A percentile compares a stretch with the other conserved stretches of the same genome.
Conservation (phyloP, 1,284 basidiomycete species). For the Fomitopsis schrenkii region DNA sequence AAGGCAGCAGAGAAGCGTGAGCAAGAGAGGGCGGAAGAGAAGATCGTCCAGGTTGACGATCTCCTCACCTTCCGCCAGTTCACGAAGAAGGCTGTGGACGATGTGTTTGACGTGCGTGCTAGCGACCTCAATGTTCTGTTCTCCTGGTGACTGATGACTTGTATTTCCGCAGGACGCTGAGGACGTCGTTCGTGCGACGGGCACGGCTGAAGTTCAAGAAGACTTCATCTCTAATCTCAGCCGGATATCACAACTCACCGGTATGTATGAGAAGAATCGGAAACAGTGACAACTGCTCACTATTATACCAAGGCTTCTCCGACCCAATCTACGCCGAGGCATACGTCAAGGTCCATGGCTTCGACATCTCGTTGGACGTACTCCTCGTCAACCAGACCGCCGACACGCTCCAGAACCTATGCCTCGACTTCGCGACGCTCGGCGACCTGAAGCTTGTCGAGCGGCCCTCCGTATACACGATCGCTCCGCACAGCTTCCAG, state of each 20-base stretch:
- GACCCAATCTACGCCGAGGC: slow-evolving; percentile 99
- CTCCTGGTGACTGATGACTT: not conserved
- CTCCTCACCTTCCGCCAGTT: slow-evolving; percentile 92
- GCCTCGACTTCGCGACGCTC: slow-evolving; percentile 95
- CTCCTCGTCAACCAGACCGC: slow-evolving; percentile 96
- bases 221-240: slow-evolving; percentile 97
- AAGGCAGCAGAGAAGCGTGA: slow-evolving; percentile 89
- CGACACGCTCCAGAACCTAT: slow-evolving; percentile 95
- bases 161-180: slow-evolving; percentile 70
- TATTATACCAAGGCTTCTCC: slow-evolving; percentile 74
- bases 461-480: slow-evolving; percentile 87
- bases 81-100: slow-evolving; percentile 83
- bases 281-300: not conserved
- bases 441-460: slow-evolving; percentile 98
- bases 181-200: slow-evolving; percentile 90
- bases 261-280: slow-evolving; percentile 31
- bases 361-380: slow-evolving; percentile 96
- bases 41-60: slow-evolving; percentile 89
- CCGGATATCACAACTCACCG: slow-evolving; percentile 93
- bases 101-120: slow-evolving; percentile 74
- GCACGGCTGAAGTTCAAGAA: slow-evolving; percentile 79
- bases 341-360: slow-evolving; percentile 97
- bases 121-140: not conserved
- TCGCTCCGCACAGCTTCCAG: slow-evolving; percentile 97
- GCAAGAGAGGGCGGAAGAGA: slow-evolving; percentile 71